A percentile compares a stretch with the other conserved stretches of the same genome.
These are phyloP conservation scores for Aspergillus transmontanensis DNA, from an alignment of 2,329 filamentous ascomycete genomes.

Conservation along the genomic window DNA sequence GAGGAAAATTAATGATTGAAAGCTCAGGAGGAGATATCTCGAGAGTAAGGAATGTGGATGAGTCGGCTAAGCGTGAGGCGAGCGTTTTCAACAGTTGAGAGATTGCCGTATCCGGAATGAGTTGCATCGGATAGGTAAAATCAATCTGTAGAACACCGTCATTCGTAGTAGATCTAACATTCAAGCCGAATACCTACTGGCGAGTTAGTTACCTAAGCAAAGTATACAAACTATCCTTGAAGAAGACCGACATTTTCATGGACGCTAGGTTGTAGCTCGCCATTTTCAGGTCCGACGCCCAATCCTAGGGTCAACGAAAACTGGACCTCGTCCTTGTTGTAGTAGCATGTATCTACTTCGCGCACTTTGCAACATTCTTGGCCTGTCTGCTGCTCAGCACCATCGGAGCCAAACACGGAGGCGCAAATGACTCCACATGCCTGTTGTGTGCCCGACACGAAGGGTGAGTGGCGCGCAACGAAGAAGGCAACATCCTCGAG, in stretches of 20 bases:
- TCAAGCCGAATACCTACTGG: slow-evolving; percentile 20
- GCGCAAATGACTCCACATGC: slow-evolving; percentile 18
- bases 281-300: slow-evolving; percentile 19
- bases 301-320: slow-evolving; percentile 24
- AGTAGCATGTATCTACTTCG: slow-evolving; percentile 16
- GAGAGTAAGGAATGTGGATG: slow-evolving; percentile 12
- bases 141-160: slow-evolving; percentile 14
- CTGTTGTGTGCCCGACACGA: slow-evolving; percentile 4
- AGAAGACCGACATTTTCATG: slow-evolving; percentile 18
- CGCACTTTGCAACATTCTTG: slow-evolving; percentile 6
- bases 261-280: slow-evolving; percentile 9
- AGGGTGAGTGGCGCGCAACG: slow-evolving; percentile 12
- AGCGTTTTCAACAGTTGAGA: slow-evolving; percentile 24
- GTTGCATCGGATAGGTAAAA: slow-evolving; percentile 20
- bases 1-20: slow-evolving; percentile 31
- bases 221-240: not conserved
- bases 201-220: slow-evolving; percentile 7
- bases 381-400: not conserved
- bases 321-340: slow-evolving; percentile 22
- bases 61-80: slow-evolving; percentile 16
- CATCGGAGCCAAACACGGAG: slow-evolving; percentile 8
- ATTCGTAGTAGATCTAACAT: slow-evolving; percentile 9
- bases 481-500: slow-evolving; percentile 30
- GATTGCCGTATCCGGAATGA: slow-evolving; percentile 24
- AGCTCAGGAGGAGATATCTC: slow-evolving; percentile 15